These are phyloP conservation scores for Fennellomyces sp. DNA, from an alignment of 371 early-diverging fungal species.

Conservation along the genomic window DNA sequence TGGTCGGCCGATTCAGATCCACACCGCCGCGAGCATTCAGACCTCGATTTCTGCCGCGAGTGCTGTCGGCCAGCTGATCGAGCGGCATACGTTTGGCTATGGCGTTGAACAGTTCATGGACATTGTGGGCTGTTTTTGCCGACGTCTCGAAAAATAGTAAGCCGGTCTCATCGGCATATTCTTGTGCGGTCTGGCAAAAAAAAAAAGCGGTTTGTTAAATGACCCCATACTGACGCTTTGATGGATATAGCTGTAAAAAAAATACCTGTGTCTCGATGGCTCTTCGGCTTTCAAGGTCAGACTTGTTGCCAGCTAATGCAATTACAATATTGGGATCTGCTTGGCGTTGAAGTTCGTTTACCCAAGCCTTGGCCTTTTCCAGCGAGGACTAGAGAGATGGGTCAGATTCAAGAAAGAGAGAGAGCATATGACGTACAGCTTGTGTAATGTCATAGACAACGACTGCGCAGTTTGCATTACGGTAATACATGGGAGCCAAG, in stretches of 20 bases:
- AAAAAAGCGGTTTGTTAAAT: neutral
- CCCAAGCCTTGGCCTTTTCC: slow-evolving; percentile 98
- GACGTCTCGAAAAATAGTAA: slow-evolving; percentile 93
- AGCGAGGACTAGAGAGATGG: slow-evolving; percentile 72
- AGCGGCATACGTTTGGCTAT: slow-evolving; percentile 63
- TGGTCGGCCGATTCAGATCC: slow-evolving; percentile 39
- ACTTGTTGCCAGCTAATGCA: slow-evolving; percentile 96
- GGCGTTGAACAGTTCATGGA: slow-evolving; percentile 84
- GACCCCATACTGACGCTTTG: neutral
- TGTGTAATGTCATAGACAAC: slow-evolving; percentile 99
- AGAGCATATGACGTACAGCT: slow-evolving; percentile 48
- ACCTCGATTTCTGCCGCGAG: slow-evolving; percentile 40
- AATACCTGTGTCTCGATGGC: slow-evolving; percentile 71
- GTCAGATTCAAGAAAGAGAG: neutral
- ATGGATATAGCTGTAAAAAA: too few relatives aligned
- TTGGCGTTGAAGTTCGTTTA: slow-evolving; percentile 95
- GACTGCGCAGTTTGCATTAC: slow-evolving; percentile 95
- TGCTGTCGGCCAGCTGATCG: slow-evolving; percentile 47
- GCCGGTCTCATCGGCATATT: slow-evolving; percentile 86
- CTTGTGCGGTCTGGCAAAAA: slow-evolving; percentile 76
- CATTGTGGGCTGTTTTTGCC: slow-evolving; percentile 89
- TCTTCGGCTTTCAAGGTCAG: slow-evolving; percentile 81
- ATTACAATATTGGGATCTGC: slow-evolving; percentile 96
- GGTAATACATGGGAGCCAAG: slow-evolving; percentile 99
- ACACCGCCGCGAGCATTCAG: slow-evolving; percentile 41